Base-by-base conservation (phyloP, 371 early-diverging fungal genomes). In the Mortierella sp. region DNA sequence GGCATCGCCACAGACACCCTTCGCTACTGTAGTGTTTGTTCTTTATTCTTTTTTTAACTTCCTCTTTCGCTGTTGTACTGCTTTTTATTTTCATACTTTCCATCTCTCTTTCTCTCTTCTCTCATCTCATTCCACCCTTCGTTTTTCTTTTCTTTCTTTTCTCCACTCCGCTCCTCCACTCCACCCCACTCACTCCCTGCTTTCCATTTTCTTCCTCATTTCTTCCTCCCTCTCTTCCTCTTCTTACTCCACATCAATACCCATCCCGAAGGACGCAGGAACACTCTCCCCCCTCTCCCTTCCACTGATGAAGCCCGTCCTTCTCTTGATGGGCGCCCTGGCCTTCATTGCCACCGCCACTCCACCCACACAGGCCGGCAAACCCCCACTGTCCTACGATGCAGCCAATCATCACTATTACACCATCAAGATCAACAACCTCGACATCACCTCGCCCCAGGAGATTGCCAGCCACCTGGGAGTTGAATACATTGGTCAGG, bases 401-500 rank as follows among this genome's bases (percentile, higher is more conserved):
- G 84, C 88, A 65, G 76, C 31, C 28, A 80, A 88, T 24, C 87
- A 91, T 63, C 84, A 87, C 45, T 93, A 93, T 78, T 93, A 92
- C 48, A 90, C 92, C 4, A 54, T 93, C 26, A 86, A 92, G 75
- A 71, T 89, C n/a, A 89, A 90, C 26, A 70, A 80, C 52, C 87
- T 81, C 6, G 75, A 78, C 16, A 86, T 82, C 21, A 88, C 89
- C 42, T 89, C 89, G 1, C 84, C 84, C 4, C 75, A 77, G 8
- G 83, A 84, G 70, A 83, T 92, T 38, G 92, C 92, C 10, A 76
- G 82, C 0, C 80, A 84, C 10, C 80, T 93, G 16, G 90, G 88
- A 21, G 91, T 91, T 24, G 88, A 91, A 42, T 91, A 90, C 28
- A 87, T 94, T 57, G 95, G 95, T 19, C 90, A 84, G n/a, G 92